Percentiles rank a stretch among this genome's conserved stretches.
Conservation (phyloP, 805 yeast species). For the Lachancea nothofagi region DNA sequence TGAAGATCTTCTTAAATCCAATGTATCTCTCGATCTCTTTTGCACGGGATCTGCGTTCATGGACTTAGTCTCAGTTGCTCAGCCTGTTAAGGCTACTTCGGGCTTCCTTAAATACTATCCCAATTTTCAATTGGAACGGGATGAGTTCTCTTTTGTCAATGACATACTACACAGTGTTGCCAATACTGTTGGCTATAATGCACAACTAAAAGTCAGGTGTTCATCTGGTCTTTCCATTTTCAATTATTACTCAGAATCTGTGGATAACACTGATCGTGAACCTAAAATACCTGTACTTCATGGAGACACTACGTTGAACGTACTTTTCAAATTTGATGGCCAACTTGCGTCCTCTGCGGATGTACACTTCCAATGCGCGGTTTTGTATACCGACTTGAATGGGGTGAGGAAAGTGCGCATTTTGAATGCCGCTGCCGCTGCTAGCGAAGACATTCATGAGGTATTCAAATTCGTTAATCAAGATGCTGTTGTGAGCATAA, state of each 20-base stretch:
- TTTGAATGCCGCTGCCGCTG: constrained; percentile 77
- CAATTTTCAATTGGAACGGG: constrained; percentile 60
- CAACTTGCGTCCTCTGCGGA: constrained; percentile 58
- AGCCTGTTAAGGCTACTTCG: constrained; percentile 59
- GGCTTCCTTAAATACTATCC: constrained; percentile 65
- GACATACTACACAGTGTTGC: constrained; percentile 51
- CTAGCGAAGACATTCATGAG: constrained; percentile 64
- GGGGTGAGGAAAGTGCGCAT: constrained; percentile 84
- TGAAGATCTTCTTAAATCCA: constrained; percentile 46
- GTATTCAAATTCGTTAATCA: constrained; percentile 78
- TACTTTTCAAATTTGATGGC: constrained; percentile 73
- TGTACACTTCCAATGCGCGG: constrained; percentile 86
- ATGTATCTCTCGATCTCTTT: constrained; percentile 73
- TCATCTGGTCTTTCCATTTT: constrained; percentile 81
- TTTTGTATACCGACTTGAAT: constrained; percentile 69
- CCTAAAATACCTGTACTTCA: constrained; percentile 65
- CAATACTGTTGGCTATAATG: constrained; percentile 65
- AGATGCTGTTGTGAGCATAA: constrained; percentile 51
- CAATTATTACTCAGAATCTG: constrained; percentile 62
- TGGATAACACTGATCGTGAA: constrained; percentile 43
- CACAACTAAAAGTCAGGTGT: constrained; percentile 76
- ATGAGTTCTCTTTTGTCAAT: constrained; percentile 58
- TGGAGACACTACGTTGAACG: constrained; percentile 60
- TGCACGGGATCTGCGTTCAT: constrained; percentile 59
- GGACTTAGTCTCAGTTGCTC: constrained; percentile 70